phyloP scores from a whole-genome alignment of 345 rosid genomes.

The Lepidium africanum region DNA sequence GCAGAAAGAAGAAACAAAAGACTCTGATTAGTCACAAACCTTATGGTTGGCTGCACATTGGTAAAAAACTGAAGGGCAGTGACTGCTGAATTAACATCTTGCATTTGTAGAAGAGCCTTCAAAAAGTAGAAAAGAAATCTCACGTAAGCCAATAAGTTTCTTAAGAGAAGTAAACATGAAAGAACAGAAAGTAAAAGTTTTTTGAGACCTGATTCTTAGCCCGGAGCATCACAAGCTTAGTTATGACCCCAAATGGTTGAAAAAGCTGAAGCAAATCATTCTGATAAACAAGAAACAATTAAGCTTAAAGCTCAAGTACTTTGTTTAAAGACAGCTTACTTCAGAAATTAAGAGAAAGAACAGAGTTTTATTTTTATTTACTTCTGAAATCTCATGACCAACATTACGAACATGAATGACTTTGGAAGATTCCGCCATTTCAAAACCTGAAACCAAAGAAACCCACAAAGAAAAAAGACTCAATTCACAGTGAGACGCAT shows the following conservation, averaged over 20 bases:
- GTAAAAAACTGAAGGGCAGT: slow-evolving; percentile 78
- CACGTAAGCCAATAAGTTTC: not conserved
- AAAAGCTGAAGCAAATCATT: slow-evolving; percentile 95
- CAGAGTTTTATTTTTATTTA: slow-evolving; percentile 12
- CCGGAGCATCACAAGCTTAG: slow-evolving; percentile 97
- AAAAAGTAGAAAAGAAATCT: not conserved
- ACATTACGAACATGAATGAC: slow-evolving; percentile 97
- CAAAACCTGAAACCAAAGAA: slow-evolving; percentile 16
- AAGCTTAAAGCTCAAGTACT: not conserved
- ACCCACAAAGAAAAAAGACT: not conserved
- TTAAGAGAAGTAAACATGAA: not conserved
- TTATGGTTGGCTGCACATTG: slow-evolving; percentile 78
- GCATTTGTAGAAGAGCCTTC: slow-evolving; percentile 98
- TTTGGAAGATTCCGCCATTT: slow-evolving; percentile 90
- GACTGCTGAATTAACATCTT: slow-evolving; percentile 82
- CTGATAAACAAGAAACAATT: slow-evolving; percentile 33
- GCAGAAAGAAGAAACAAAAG: not conserved
- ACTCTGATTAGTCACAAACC: slow-evolving; percentile 33
- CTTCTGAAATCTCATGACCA: slow-evolving; percentile 96
- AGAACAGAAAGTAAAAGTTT: not conserved
- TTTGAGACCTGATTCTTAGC: slow-evolving; percentile 91
- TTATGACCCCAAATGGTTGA: slow-evolving; percentile 95
- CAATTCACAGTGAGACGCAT: not conserved
- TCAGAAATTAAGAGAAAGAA: not conserved
- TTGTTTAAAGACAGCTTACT: too few relatives aligned